Conservation (phyloP, 2,329 filamentous ascomycete species). For the Clonostachys sp. region DNA sequence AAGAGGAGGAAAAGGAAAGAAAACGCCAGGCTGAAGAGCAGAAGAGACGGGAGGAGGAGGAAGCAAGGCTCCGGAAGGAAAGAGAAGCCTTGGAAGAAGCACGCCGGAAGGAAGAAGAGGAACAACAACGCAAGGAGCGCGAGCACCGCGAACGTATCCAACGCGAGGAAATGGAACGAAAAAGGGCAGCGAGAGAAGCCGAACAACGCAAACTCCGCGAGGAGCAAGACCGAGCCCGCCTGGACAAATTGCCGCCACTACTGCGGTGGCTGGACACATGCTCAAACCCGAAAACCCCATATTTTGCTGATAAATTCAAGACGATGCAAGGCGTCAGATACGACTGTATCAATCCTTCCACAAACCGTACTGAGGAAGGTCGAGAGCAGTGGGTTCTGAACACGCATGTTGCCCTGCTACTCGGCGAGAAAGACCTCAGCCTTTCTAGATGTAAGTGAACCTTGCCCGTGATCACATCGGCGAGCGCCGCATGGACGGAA, state of each 20-base stretch:
- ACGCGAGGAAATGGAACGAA: slow-evolving; percentile 41
- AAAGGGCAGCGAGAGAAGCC: slow-evolving; percentile 38
- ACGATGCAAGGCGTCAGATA: slow-evolving; percentile 57
- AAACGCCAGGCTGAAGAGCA: slow-evolving; percentile 28
- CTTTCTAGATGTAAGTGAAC: slow-evolving; percentile 51
- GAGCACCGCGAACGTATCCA: slow-evolving; percentile 39
- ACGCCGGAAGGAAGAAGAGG: slow-evolving; percentile 44
- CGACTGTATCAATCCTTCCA: slow-evolving; percentile 53
- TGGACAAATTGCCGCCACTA: slow-evolving; percentile 55
- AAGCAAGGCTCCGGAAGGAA: slow-evolving; percentile 11
- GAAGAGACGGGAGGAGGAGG: slow-evolving; percentile 27
- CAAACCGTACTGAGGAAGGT: slow-evolving; percentile 48
- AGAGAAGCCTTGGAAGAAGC: slow-evolving; percentile 44
- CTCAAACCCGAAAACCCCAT: slow-evolving; percentile 42
- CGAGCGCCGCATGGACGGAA: too few species aligned
- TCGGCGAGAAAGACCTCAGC: slow-evolving; percentile 60
- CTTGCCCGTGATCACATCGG: too few species aligned
- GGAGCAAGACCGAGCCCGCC: slow-evolving; percentile 48
- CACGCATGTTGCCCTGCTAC: slow-evolving; percentile 56
- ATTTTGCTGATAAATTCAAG: slow-evolving; percentile 49
- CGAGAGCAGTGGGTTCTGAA: slow-evolving; percentile 65
- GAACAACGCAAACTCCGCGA: slow-evolving; percentile 45
- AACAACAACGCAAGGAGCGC: slow-evolving; percentile 40
- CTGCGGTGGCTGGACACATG: slow-evolving; percentile 55
- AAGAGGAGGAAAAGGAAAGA: slow-evolving; percentile 29